These are phyloP conservation scores for Lycium ferocissimum DNA, from an alignment of 257 asterid species.

Conservation along the genomic window DNA sequence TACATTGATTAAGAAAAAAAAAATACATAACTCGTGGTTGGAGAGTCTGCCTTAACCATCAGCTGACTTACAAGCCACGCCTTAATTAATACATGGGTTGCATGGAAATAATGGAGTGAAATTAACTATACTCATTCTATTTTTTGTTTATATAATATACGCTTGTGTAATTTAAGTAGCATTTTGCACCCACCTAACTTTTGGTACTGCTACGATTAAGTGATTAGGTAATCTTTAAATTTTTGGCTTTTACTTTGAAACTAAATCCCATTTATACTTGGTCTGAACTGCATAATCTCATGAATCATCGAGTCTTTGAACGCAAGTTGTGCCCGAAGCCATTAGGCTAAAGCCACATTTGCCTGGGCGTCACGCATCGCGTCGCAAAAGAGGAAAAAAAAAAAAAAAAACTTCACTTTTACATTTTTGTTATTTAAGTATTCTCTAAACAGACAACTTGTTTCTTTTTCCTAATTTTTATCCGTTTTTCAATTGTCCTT, in stretches of 20 bases:
- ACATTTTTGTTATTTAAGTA: too few relatives aligned
- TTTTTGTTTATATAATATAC: too few relatives aligned
- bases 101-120: neutral
- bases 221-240: neutral
- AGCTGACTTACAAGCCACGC: conserved; percentile 36
- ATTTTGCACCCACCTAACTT: neutral
- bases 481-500: too few relatives aligned
- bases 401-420: too few relatives aligned
- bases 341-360: too few relatives aligned
- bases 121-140: neutral
- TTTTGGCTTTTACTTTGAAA: conserved; percentile 38
- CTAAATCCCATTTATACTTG: conserved; percentile 26
- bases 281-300: too few relatives aligned
- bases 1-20: neutral
- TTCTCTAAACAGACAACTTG: too few relatives aligned
- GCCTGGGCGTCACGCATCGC: too few relatives aligned
- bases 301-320: too few relatives aligned
- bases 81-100: neutral
- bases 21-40: neutral
- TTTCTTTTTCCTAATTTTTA: too few relatives aligned
- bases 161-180: neutral
- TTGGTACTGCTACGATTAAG: neutral
- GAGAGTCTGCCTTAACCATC: conserved; percentile 12
- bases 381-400: too few relatives aligned
- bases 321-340: too few relatives aligned